A percentile compares a stretch with the other conserved stretches of the same genome.
These are phyloP conservation scores for Hanseniaspora mollemarum DNA, from an alignment of 805 yeast species.

Conservation along the genomic window DNA sequence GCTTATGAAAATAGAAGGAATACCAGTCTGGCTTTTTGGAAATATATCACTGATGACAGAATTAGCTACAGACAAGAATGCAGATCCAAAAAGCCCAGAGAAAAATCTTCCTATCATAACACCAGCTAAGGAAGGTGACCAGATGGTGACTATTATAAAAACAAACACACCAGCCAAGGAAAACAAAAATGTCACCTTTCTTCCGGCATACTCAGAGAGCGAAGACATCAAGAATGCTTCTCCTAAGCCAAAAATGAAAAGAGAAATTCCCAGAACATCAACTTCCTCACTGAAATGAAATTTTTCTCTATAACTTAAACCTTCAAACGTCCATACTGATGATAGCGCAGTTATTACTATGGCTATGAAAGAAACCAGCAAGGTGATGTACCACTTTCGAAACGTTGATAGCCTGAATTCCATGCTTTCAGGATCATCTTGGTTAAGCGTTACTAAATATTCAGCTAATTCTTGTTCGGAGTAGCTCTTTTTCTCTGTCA, in stretches of 20 bases:
- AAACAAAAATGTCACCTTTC: constrained; percentile 48
- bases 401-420: constrained; percentile 31
- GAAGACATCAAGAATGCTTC: constrained; percentile 60
- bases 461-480: not conserved
- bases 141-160: constrained; percentile 46
- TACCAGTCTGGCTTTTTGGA: constrained; percentile 47
- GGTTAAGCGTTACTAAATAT: not conserved
- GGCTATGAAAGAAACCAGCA: constrained; percentile 44
- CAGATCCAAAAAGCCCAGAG: constrained; percentile 64
- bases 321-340: constrained; percentile 54
- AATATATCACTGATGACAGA: constrained; percentile 67
- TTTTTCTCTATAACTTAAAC: constrained; percentile 37
- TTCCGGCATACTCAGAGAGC: constrained; percentile 53
- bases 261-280: constrained; percentile 45
- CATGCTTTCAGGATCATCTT: constrained; percentile 27
- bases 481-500: not conserved
- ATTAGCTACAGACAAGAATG: constrained; percentile 65
- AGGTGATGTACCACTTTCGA: constrained; percentile 48
- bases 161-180: constrained; percentile 47
- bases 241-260: constrained; percentile 62
- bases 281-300: constrained; percentile 48
- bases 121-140: constrained; percentile 51
- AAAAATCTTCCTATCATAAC: constrained; percentile 53
- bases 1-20: constrained; percentile 57
- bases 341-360: constrained; percentile 58